A percentile compares a stretch with the other conserved stretches of the same genome.
Evolutionary conservation across 2,329 filamentous ascomycete species (phyloP).

Genomic region (Alternaria angustiovoidea): DNA sequence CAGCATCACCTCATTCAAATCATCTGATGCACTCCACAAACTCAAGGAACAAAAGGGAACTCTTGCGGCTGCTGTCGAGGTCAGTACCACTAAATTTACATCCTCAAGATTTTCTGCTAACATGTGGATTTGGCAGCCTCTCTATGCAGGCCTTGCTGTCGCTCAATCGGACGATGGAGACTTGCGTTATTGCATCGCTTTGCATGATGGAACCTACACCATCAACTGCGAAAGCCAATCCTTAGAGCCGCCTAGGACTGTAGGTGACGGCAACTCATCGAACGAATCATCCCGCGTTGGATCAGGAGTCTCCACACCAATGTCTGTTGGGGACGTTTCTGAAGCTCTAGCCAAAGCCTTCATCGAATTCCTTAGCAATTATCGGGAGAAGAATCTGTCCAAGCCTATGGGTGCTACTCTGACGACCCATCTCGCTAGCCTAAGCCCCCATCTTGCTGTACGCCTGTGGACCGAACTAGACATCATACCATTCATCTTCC

Average conservation of each 20-base stretch:
- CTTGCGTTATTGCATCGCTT: conserved; percentile 65
- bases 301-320: conserved; percentile 24
- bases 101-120: not conserved
- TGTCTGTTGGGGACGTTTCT: conserved; percentile 18
- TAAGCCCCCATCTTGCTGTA: conserved; percentile 72
- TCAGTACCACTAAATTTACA: not conserved
- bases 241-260: not conserved
- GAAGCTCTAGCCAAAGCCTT: conserved; percentile 65
- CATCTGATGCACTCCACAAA: conserved; percentile 8
- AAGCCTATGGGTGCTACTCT: conserved; percentile 81
- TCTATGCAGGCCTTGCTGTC: conserved; percentile 70
- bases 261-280: not conserved
- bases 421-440: conserved; percentile 64
- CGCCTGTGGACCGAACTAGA: conserved; percentile 80
- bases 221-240: conserved; percentile 70
- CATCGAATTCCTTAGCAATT: conserved; percentile 64
- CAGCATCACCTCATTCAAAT: conserved; percentile 13
- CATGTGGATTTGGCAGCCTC: conserved; percentile 33
- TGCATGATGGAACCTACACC: conserved; percentile 78
- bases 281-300: conserved; percentile 12
- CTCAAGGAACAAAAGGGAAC: conserved; percentile 17
- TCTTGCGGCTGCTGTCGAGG: conserved; percentile 10
- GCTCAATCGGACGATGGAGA: conserved; percentile 59
- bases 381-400: conserved; percentile 70
- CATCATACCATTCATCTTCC: conserved; percentile 74